A percentile compares a stretch with the other conserved stretches of the same genome.
phyloP scores from a whole-genome alignment of 305 asterid genomes.

The Striga hermonthica region DNA sequence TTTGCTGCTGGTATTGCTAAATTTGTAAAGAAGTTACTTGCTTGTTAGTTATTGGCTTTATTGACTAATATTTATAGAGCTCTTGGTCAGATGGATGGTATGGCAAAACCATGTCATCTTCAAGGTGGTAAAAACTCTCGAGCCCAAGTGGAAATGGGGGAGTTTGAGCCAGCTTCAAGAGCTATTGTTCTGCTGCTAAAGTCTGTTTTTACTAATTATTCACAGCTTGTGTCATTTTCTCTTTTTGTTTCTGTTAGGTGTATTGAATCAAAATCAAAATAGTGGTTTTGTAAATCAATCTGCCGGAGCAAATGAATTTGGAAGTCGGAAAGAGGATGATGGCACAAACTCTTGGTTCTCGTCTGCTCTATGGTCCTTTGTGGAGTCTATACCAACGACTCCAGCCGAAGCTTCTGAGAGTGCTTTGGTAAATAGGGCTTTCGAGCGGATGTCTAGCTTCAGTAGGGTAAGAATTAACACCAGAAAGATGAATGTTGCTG shows the following conservation, averaged over 20 bases:
- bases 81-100: conserved; percentile 90
- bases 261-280: conserved; percentile 37
- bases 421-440: conserved; percentile 56
- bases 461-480: conserved; percentile 52
- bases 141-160: conserved; percentile 91
- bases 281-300: conserved; percentile 38
- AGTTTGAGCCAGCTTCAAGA: conserved; percentile 88
- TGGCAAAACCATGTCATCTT: conserved; percentile 50
- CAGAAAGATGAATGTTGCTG: conserved; percentile 43
- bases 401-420: conserved; percentile 94
- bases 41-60: background rate
- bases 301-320: conserved; percentile 48
- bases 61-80: conserved; percentile 45
- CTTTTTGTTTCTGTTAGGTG: conserved; percentile 53
- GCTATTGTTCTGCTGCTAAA: conserved; percentile 49
- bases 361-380: conserved; percentile 73
- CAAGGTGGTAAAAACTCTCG: conserved; percentile 55
- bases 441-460: conserved; percentile 74
- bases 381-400: conserved; percentile 93
- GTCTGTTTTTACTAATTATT: conserved; percentile 45
- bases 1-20: too few species aligned
- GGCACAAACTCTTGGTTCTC: conserved; percentile 71
- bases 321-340: conserved; percentile 40
- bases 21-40: background rate
- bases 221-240: conserved; percentile 37